Conservation (phyloP, 768 basidiomycete genomes). For the Coprinopsis strossmayeri region DNA sequence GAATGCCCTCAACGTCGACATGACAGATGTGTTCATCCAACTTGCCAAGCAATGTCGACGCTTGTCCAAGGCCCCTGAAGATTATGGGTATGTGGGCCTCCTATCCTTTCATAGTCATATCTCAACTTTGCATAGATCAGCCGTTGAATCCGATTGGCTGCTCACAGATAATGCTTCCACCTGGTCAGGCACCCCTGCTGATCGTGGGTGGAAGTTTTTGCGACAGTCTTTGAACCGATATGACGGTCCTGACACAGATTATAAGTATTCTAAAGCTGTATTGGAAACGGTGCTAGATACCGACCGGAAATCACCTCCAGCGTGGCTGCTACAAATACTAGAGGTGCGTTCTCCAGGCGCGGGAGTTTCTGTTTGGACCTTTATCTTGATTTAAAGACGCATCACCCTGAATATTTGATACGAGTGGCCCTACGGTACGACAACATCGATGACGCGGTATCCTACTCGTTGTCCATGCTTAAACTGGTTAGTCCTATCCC, state of each 20-base stretch:
- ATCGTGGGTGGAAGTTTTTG: conserved; percentile 85
- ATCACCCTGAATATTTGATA: conserved; percentile 82
- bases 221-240: conserved; percentile 73
- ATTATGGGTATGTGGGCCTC: no score
- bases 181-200: conserved; percentile 76
- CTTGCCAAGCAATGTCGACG: conserved; percentile 76
- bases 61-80: conserved; percentile 54
- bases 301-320: conserved; percentile 53
- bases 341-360: conserved; percentile 38
- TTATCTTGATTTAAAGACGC: conserved; percentile 33
- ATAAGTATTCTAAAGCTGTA: conserved; percentile 67
- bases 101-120: no score
- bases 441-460: conserved; percentile 68
- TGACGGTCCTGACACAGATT: conserved; percentile 66
- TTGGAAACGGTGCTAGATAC: conserved; percentile 71
- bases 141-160: conserved; percentile 77
- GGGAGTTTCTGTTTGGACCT: conserved; percentile 1
- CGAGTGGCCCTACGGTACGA: conserved; percentile 75
- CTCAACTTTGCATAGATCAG: conserved; percentile 54
- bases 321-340: conserved; percentile 76
- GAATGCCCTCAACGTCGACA: conserved; percentile 70
- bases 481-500: conserved; percentile 46
- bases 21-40: conserved; percentile 78
- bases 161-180: conserved; percentile 72
- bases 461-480: conserved; percentile 64